These are phyloP conservation scores for Pezicula rhizophila DNA, from an alignment of 2,329 filamentous ascomycete species.

Conservation along the genomic window DNA sequence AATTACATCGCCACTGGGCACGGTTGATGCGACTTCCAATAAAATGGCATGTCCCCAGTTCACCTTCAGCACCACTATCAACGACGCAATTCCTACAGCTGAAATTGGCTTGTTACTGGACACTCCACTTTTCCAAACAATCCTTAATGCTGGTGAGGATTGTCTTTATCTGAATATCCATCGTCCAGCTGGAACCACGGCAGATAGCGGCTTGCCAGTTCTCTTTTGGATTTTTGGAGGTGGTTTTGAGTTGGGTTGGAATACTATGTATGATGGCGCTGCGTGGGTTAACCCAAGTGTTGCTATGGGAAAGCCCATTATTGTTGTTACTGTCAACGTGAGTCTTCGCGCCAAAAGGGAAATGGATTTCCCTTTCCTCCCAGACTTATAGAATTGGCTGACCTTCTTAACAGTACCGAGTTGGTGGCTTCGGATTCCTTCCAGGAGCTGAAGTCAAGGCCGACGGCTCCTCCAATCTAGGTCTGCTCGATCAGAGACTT, in stretches of 20 bases:
- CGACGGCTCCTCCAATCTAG: slow-evolving; percentile 65
- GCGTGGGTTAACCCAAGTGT: slow-evolving; percentile 41
- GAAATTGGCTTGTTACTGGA: slow-evolving; percentile 46
- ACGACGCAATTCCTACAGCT: slow-evolving; percentile 30
- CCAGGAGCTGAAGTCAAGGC: slow-evolving; percentile 60
- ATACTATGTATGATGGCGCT: slow-evolving; percentile 40
- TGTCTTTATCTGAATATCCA: slow-evolving; percentile 57
- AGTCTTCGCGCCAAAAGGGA: too few relatives aligned
- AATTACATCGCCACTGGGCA: slow-evolving; percentile 51
- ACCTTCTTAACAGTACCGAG: slow-evolving; percentile 45
- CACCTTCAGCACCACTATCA: slow-evolving; percentile 45
- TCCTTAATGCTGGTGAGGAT: slow-evolving; percentile 53
- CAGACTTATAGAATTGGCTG: too few relatives aligned
- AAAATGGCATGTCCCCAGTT: slow-evolving; percentile 69
- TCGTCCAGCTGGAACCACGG: slow-evolving; percentile 49
- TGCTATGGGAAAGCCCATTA: slow-evolving; percentile 51
- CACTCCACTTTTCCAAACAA: slow-evolving; percentile 50
- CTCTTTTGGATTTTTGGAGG: slow-evolving; percentile 68
- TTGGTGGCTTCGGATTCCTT: slow-evolving; percentile 70
- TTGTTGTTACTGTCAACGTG: slow-evolving; percentile 68
- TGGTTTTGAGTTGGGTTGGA: slow-evolving; percentile 51
- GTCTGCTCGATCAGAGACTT: slow-evolving; percentile 66
- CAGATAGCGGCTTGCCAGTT: slow-evolving; percentile 55
- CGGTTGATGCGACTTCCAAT: slow-evolving; percentile 50
- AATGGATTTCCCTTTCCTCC: too few relatives aligned